These are phyloP conservation scores for Monotropa hypopitys DNA, from an alignment of 179 eudicot genomes.

Conservation along the genomic window DNA sequence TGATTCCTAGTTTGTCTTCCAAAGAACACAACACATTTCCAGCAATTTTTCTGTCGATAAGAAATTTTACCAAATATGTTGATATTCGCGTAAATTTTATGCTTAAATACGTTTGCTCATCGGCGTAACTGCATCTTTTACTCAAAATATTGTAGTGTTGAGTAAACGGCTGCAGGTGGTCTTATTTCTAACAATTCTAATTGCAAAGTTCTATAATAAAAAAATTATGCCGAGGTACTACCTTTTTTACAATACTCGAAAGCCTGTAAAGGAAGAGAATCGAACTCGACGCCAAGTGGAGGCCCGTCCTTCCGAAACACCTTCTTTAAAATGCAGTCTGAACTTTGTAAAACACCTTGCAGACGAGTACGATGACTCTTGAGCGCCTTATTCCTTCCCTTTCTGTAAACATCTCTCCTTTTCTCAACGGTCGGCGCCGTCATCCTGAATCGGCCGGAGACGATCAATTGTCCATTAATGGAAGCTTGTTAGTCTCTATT, in stretches of 20 bases:
- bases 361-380: conserved; percentile 15
- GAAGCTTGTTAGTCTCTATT: not conserved
- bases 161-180: not conserved
- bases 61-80: too few species aligned
- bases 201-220: not conserved
- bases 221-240: not conserved
- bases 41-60: too few species aligned
- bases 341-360: conserved; percentile 23
- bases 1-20: too few species aligned
- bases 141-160: not conserved
- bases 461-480: not conserved
- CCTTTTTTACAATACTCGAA: conserved; percentile 19
- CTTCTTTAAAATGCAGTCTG: conserved; percentile 44
- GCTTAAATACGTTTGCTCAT: not conserved
- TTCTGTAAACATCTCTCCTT: conserved; percentile 1
- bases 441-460: not conserved
- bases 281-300: conserved; percentile 60
- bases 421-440: not conserved
- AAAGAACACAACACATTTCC: too few species aligned
- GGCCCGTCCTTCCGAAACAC: conserved; percentile 80
- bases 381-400: conserved; percentile 12
- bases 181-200: not conserved
- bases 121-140: not conserved
- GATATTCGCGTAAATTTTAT: not conserved
- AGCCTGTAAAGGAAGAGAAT: conserved; percentile 43